phyloP scores from a whole-genome alignment of 1,284 basidiomycete genomes.

The Fomitopsis pinicola region DNA sequence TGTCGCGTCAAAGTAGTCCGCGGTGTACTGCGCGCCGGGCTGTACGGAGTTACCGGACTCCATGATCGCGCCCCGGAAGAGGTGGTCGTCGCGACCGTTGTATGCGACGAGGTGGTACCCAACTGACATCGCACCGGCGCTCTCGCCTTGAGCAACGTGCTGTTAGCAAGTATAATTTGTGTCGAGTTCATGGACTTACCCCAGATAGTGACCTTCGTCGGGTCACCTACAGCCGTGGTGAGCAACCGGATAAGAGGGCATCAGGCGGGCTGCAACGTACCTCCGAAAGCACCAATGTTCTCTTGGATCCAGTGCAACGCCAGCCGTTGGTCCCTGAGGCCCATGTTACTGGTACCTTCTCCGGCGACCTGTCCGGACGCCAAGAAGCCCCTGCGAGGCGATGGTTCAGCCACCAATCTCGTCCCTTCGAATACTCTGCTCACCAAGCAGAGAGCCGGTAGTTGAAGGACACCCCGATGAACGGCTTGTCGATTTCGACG shows the following conservation, averaged over 20 bases:
- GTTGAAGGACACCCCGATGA: not conserved
- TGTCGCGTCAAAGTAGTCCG: not conserved
- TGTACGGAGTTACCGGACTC: not conserved
- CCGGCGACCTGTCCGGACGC: not conserved
- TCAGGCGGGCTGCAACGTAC: not conserved
- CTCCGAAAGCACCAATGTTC: not conserved
- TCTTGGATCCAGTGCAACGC: not conserved
- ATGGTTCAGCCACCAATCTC: not conserved
- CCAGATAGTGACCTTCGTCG: not conserved
- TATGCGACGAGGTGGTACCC: not conserved
- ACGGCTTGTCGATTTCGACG: not conserved
- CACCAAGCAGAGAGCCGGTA: not conserved
- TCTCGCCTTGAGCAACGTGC: not conserved
- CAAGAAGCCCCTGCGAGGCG: not conserved
- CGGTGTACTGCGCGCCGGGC: not conserved
- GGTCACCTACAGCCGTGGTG: not conserved
- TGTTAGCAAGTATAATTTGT: not conserved
- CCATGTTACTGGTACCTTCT: not conserved
- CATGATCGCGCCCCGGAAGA: slow-evolving; percentile 1
- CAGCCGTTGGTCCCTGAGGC: not conserved
- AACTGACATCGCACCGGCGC: not conserved
- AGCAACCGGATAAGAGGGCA: not conserved
- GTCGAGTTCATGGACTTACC: not conserved
- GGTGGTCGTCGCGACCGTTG: not conserved
- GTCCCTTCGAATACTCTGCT: not conserved